Evolutionary conservation across 2,329 filamentous ascomycete genomes (phyloP), one percentile per base, ranked within the genome.

Genomic region (Epichloe sylvatica): DNA sequence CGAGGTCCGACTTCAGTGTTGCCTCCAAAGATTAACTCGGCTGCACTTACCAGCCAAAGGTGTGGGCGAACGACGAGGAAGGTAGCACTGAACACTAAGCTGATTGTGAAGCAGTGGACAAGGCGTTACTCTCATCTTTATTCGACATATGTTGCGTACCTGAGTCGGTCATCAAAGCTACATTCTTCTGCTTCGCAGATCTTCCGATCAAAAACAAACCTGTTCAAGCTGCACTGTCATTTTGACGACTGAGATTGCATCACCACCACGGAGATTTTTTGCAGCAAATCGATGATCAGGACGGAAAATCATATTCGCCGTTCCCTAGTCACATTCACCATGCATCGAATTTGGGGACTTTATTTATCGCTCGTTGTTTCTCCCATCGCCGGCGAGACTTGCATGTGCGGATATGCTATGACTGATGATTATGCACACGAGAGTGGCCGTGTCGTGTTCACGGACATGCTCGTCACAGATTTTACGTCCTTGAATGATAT

Each of bases 391-490:
- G 54, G 51, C 4, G 50, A 51, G 13, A 73, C 74, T 53, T 90
- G 86, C 67, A 77, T 84, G 57, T 91, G 86, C 60, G 86, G 85
- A 47, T 90, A 87, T 63, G 74, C 74, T 3, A 64, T 81, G 42
- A 70, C 68, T 52, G 64, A 71, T 5, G 30, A 50, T 30, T 30
- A 30, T 38, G 70, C 68, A n/a, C 59, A 65, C 43, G 64, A 67
- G 30, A 55, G 60, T 4, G 51, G 58, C 6, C 58, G 64, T 44
- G 65, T 70, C 39, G 60, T 84, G 47, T 89, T 85, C 62, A 86
- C 82, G 2, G 80, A 89, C 52, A 60, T 80, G 11, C 64, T 86
- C 47, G 84, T 89, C 60, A 82, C 82, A 19, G 81, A 90, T 65
- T 90, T 90, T 60, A 67, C 80, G 3, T 76, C 77, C 52, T 60